Percentiles rank a stretch among this genome's conserved stretches.
phyloP scores from a whole-genome alignment of 805 yeast species.

The Diddensiella caesifluorescens region DNA sequence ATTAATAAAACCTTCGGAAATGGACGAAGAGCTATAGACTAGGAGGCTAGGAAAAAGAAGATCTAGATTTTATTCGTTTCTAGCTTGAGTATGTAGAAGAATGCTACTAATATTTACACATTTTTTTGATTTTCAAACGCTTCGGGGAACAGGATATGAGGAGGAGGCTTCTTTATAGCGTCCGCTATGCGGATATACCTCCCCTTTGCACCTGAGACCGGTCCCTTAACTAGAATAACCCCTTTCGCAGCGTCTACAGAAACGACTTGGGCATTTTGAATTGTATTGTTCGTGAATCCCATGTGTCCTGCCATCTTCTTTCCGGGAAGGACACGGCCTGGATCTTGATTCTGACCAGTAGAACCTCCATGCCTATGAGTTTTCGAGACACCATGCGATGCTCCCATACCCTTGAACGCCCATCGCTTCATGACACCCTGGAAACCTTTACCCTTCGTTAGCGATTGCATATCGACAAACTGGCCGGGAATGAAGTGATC shows the following conservation, averaged over 20 bases:
- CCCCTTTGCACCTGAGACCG: constrained; percentile 85
- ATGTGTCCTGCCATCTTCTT: constrained; percentile 98
- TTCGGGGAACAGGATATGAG: constrained; percentile 6
- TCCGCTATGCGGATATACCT: constrained; percentile 70
- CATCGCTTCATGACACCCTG: constrained; percentile 98
- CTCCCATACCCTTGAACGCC: constrained; percentile 82
- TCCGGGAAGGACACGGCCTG: constrained; percentile 94
- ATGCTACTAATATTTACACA: no score
- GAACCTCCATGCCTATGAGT: constrained; percentile 97
- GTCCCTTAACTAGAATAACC: constrained; percentile 77
- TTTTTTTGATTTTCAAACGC: constrained; percentile 1
- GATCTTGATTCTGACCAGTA: constrained; percentile 90
- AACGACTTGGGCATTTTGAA: constrained; percentile 68
- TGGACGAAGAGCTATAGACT: constrained; percentile 62
- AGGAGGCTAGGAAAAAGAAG: no score
- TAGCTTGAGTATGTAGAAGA: background rate
- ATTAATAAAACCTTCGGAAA: constrained; percentile 85
- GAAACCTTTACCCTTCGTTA: constrained; percentile 91
- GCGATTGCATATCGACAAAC: constrained; percentile 71
- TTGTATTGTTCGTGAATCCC: constrained; percentile 75
- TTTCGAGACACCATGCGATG: constrained; percentile 91
- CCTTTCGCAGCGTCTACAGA: constrained; percentile 79
- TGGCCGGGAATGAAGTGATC: constrained; percentile 83
- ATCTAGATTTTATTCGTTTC: background rate
- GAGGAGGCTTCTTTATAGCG: constrained; percentile 45